phyloP scores from a whole-genome alignment of 495 filamentous ascomycete genomes.

The Neurospora sp. region DNA sequence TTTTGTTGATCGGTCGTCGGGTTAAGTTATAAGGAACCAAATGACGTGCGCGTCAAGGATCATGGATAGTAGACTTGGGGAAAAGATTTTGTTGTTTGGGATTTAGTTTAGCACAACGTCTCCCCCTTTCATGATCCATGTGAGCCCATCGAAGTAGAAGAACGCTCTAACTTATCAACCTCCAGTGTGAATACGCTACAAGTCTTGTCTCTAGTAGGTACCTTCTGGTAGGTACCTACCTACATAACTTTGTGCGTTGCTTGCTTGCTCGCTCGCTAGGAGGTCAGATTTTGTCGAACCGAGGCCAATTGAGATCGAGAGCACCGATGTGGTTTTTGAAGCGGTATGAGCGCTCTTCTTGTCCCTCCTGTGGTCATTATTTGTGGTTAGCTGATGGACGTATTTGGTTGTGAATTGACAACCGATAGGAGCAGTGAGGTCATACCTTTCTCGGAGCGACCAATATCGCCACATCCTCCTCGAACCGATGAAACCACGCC shows the following conservation, averaged over 20 bases:
- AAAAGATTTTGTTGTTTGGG: too few species aligned
- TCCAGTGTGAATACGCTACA: too few species aligned
- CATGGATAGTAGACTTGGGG: too few species aligned
- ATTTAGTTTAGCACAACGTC: too few species aligned
- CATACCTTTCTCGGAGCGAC: not conserved
- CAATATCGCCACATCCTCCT: not conserved
- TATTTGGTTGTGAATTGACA: too few species aligned
- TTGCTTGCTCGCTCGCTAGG: not conserved
- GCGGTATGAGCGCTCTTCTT: not conserved
- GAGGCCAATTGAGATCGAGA: not conserved
- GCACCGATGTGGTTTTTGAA: not conserved
- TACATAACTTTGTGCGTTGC: not conserved
- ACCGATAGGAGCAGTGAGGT: not conserved
- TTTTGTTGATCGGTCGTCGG: too few species aligned
- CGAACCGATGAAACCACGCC: not conserved
- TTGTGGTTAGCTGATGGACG: not conserved
- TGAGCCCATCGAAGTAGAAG: not conserved
- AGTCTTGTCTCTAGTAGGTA: too few species aligned
- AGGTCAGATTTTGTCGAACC: not conserved
- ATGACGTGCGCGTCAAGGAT: too few species aligned
- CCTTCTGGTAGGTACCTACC: too few species aligned
- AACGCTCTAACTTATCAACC: not conserved
- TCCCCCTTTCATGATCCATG: not conserved
- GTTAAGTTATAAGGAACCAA: too few species aligned
- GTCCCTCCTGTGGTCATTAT: not conserved